Evolutionary conservation across 139 green algal species (phyloP).

Genomic region (Chlamydomonas sp.): DNA sequence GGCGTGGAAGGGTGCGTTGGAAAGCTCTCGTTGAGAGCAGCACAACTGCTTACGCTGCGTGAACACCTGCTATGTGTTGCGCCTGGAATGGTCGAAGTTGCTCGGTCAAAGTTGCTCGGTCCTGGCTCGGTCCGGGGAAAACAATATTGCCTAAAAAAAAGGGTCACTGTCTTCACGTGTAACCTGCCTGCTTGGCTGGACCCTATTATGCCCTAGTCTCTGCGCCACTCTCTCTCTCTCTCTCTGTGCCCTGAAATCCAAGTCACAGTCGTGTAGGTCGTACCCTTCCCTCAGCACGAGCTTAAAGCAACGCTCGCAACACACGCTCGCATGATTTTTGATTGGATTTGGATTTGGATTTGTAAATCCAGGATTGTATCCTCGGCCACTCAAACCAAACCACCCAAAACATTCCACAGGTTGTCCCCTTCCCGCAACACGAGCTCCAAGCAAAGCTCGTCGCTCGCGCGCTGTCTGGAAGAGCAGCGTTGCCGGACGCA

Average conservation of each 20-base stretch:
- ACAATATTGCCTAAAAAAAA: no score
- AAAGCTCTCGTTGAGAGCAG: no score
- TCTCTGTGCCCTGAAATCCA: background rate
- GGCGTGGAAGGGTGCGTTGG: no score
- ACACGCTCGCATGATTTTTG: background rate
- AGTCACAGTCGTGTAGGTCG: no score
- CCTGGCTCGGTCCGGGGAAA: no score
- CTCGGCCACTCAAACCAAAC: background rate
- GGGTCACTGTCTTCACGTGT: no score
- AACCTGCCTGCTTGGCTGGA: no score
- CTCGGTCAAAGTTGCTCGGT: no score
- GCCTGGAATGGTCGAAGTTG: no score
- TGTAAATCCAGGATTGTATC: background rate
- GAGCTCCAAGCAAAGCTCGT: slow-evolving; percentile 12
- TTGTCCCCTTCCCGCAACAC: background rate
- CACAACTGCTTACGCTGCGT: no score
- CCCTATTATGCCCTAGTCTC: background rate
- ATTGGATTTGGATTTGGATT: background rate
- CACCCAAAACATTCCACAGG: background rate
- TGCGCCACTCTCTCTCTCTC: background rate
- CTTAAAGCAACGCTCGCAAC: background rate
- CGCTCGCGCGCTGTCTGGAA: slow-evolving; percentile 8
- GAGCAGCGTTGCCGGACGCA: no score
- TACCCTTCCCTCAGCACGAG: background rate
- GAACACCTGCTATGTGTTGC: no score